Evolutionary conservation across 805 yeast species (phyloP).

Genomic region (Nakazawaea wickerhamii): DNA sequence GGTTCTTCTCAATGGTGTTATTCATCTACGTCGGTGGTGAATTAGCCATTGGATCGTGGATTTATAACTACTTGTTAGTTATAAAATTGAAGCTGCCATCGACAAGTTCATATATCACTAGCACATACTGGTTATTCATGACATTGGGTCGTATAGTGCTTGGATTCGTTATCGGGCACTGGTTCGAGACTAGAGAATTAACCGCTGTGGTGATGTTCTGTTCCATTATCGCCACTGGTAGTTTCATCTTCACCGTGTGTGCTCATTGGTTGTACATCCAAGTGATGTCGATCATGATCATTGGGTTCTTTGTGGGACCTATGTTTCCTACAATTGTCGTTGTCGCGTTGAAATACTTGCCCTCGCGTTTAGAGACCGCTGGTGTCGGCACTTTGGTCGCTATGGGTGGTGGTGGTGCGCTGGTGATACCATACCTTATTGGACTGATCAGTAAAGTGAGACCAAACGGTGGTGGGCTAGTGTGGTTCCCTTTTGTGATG

Average conservation of each 20-base stretch:
- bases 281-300: slow-evolving; percentile 30
- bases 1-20: slow-evolving; percentile 35
- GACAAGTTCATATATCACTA: slow-evolving; percentile 40
- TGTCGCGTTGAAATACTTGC: slow-evolving; percentile 56
- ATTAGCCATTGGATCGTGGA: slow-evolving; percentile 49
- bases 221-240: slow-evolving; percentile 26
- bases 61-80: slow-evolving; percentile 40
- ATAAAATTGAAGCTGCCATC: slow-evolving; percentile 32
- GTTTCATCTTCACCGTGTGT: slow-evolving; percentile 29
- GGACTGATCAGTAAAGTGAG: slow-evolving; percentile 39
- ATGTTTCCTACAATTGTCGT: slow-evolving; percentile 65
- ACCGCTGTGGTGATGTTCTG: slow-evolving; percentile 38
- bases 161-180: slow-evolving; percentile 45
- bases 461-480: slow-evolving; percentile 26
- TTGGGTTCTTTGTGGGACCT: slow-evolving; percentile 51
- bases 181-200: slow-evolving; percentile 31
- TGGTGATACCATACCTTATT: slow-evolving; percentile 59
- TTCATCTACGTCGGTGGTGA: slow-evolving; percentile 50
- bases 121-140: slow-evolving; percentile 46
- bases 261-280: slow-evolving; percentile 21
- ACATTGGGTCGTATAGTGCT: slow-evolving; percentile 42
- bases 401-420: slow-evolving; percentile 81
- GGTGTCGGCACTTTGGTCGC: slow-evolving; percentile 77
- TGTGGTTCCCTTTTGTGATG: slow-evolving; percentile 24
- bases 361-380: slow-evolving; percentile 50